These are phyloP conservation scores for Pseudocercospora crystallina DNA, from an alignment of 2,329 filamentous ascomycete genomes.

Conservation along the genomic window DNA sequence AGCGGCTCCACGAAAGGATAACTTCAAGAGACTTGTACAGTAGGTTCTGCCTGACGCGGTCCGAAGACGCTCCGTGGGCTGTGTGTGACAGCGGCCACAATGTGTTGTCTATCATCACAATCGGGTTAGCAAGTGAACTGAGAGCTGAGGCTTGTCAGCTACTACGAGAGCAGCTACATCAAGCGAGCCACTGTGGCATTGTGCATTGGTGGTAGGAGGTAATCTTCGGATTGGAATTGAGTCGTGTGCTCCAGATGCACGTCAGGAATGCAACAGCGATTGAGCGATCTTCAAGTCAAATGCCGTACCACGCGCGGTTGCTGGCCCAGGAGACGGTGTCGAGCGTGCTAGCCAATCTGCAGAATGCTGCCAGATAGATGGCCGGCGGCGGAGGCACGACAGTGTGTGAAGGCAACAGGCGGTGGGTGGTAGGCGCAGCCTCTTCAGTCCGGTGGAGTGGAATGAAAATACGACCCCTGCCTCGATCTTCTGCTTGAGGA, in stretches of 20 bases:
- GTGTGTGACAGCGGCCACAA: background rate
- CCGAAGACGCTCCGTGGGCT: background rate
- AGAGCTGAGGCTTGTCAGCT: background rate
- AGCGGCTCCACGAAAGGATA: constrained; percentile 6
- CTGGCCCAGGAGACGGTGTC: background rate
- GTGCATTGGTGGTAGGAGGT: background rate
- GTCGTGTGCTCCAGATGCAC: background rate
- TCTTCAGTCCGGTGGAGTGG: background rate
- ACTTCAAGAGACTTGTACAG: background rate
- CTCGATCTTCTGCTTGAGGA: too few species aligned
- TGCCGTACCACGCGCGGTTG: background rate
- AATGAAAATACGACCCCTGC: too few species aligned
- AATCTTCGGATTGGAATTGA: constrained; percentile 15
- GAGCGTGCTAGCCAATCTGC: background rate
- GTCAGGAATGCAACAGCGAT: constrained; percentile 6
- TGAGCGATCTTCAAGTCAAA: background rate
- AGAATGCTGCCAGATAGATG: constrained; percentile 3
- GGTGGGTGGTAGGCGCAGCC: background rate
- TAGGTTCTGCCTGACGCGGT: background rate
- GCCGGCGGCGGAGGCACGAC: background rate
- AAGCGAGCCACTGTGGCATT: background rate
- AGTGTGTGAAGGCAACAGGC: background rate
- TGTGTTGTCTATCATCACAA: background rate
- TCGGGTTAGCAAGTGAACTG: background rate
- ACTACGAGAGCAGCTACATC: background rate